Evolutionary conservation across 1,284 basidiomycete species (phyloP), one percentile per base, ranked within the genome.

Genomic region (Moesziomyces sp.): DNA sequence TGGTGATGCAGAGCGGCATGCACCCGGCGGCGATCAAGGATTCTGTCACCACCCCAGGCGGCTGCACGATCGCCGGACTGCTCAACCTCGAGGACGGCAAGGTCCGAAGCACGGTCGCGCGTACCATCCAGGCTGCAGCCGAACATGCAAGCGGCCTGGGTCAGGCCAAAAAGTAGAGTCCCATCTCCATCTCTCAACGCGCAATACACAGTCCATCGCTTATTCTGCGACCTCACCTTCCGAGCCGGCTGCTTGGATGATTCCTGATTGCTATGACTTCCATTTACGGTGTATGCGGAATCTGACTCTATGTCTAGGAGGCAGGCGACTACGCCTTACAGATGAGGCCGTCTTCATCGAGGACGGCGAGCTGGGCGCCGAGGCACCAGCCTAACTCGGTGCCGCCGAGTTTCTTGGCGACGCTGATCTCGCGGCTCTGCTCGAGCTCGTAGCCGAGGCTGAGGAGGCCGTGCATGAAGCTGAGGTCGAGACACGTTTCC

Each of bases 11-110:
- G 80, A 89, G 89, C 0, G 92, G 91, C 8, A 87, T 90, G 30
- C 97, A 99, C 85, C 97, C 97, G 1, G 95, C 97, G 7, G 93
- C 95, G 74, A 90, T 99, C 77, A 99, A 98, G 85, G 97, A 99
- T 85, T 91, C 93, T 24, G 97, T 99, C 7, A 98, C 97, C 1
- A 99, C 97, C 45, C 97, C 97, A 0, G 97, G 96, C 62, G 97
- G 97, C 35, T 99, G 96, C 83, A 99, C 97, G 0, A 99, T 99
- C 76, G 97, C 97, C 1, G 97, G 97, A 16, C 86, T 99, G 47
- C 87, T 99, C 30, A 92, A 93, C 0, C 88, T 99, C 83, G 97
- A 99, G 85, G 97, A 99, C 81, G 97, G 96, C 0, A 88, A 89
- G 72, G 91, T 99, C 23, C 89, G 97, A 46, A 95, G 93, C 1